Base-by-base conservation (phyloP, 228 moss, liverwort and hornwort species). In the Sphagnum fallax region DNA sequence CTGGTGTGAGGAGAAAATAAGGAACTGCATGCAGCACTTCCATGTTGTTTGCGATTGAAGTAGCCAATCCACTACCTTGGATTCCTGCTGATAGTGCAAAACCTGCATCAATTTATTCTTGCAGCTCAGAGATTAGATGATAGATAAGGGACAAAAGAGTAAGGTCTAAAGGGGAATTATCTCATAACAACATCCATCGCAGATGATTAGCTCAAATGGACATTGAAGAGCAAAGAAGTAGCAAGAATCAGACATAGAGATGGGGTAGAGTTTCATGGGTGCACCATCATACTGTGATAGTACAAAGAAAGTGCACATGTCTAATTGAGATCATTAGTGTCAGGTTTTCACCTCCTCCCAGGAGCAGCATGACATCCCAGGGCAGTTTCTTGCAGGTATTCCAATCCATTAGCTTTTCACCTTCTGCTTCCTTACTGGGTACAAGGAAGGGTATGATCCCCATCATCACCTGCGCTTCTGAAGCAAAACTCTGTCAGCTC, bases 381-480 rank as follows among this genome's bases (percentile, higher is more conserved):
- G 90, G 88, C 15, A 98, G 87, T 67, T 92, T 88, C 77, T 94
- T 94, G 80, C 94, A 98, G 60, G 71, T 72, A 55, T 77, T 86
- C 98, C 94, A 98, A 64, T 77, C 84, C 98, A 98, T 90, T 71
- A 98, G 62, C 83, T 79, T 94, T 62, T 92, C 80, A 47, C 91
- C 84, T 62, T 75, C 59, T 65, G 57, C 75, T n/a, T 67, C 65
- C 14, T 67, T 69, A 57, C 80, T 69, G 6, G 98, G 98, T 0
- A 98, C 73, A 52, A 94, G 61, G 69, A 98, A 98, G 11, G 94
- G 84, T 47, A 98, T 52, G 68, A 89, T 80, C 9, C 90, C 74
- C 70, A 84, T 86, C 68, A 84, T 52, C 52, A 97, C 81, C 94
- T 94, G 91, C 79, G 75, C 62, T 6, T 49, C 64, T 32, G 47